Evolutionary conservation across 495 filamentous ascomycete genomes (phyloP), one percentile per base, ranked within the genome.

Genomic region (Staphylotrichum longicolle): DNA sequence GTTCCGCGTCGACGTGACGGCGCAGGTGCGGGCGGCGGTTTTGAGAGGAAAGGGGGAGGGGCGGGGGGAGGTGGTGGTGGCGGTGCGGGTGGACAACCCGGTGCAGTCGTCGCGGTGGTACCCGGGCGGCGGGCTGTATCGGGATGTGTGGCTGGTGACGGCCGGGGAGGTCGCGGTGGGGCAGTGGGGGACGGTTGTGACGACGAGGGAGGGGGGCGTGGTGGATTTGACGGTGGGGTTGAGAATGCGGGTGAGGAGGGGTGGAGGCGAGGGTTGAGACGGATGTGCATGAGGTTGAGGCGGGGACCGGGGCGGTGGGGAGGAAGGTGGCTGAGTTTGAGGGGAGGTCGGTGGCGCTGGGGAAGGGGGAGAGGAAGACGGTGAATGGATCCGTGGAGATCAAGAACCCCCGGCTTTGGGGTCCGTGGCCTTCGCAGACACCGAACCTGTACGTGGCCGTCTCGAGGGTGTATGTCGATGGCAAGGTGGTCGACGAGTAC

Each of bases 81-180:
- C 78, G n/a, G 74, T 82, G 48, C 72, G 80, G 8, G 59, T 82
- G 5, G 78, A 82, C 44, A 79, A 81, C 52, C 66, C 74, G 2
- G 14, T 74, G 2, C 67, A 74, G 14, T 74, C 70, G 30, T 80
- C 78, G 12, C 74, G 80, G 0, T 82, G 74, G 75, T 81, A 82
- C 52, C 80, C 80, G 9, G 78, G 78, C 12, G 78, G 70, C 12
- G 80, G 78, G n/a, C 68, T 82, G 8, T 82, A 82, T 58, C 73
- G 80, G 5, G 78, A 80, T 54, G 66, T 82, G 5, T 82, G 80
- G 80, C 72, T 82, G 9, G 66, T 71, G 45, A 80, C 74, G 60
- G 68, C 74, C 7, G 63, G 72, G 52, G 64, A 70, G 35, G 58
- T 65, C 3, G 78, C 80, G 61, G 73, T 82, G 1, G 68, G 60